Percentiles rank a stretch among this genome's conserved stretches.
Conservation (phyloP, 2,329 filamentous ascomycete species). For the Sporothrix schenckii region DNA sequence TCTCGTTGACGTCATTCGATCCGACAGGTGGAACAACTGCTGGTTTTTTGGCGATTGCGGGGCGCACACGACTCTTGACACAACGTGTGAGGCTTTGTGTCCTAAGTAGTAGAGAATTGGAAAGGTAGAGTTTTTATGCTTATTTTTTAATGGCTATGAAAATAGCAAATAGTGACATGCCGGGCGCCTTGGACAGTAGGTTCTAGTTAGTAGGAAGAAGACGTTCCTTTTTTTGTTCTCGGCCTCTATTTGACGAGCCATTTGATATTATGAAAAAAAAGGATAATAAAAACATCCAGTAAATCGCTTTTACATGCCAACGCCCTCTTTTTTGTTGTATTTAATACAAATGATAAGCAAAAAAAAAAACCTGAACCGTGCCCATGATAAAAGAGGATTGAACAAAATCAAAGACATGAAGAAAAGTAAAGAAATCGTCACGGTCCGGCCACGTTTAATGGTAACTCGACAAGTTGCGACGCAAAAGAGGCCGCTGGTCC, state of each 20-base stretch:
- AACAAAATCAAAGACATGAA: not conserved
- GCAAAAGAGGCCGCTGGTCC: conserved; percentile 48
- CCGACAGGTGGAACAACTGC: not conserved
- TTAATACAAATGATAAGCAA: not conserved
- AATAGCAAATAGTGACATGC: not conserved
- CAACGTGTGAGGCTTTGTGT: not conserved
- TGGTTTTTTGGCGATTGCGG: not conserved
- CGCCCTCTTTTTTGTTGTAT: not conserved
- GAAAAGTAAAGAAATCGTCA: not conserved
- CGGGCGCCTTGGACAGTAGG: not conserved
- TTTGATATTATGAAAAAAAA: not conserved
- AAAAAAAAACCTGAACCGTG: not conserved
- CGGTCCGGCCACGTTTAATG: not conserved
- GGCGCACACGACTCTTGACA: not conserved
- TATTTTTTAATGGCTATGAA: not conserved
- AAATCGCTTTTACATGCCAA: conserved; percentile 26
- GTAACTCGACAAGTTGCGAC: conserved; percentile 40
- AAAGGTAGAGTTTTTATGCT: not conserved
- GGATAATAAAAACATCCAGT: not conserved
- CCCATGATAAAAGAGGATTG: not conserved
- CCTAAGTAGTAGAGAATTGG: not conserved
- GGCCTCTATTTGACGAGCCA: not conserved
- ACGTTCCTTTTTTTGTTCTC: not conserved
- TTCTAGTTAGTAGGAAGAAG: not conserved
- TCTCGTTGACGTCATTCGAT: conserved; percentile 14